Evolutionary conservation across 306 rosid species (phyloP).

Genomic region (Cicer cuneatum): DNA sequence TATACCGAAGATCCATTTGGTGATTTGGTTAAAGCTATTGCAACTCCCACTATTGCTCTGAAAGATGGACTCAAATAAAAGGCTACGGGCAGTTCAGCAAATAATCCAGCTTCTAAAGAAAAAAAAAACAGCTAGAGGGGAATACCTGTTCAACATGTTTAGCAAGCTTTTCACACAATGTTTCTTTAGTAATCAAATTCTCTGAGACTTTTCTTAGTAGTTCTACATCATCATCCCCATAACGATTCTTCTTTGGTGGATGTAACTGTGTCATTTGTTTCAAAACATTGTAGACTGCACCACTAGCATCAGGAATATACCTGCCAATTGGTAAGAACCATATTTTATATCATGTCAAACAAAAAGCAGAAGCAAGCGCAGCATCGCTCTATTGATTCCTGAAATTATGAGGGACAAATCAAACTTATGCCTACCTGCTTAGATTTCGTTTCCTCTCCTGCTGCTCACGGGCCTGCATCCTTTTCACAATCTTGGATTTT

Average conservation of each 20-base stretch:
- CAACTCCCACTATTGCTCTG: constrained; percentile 1
- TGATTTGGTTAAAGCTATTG: constrained; percentile 14
- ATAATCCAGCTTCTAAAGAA: not conserved
- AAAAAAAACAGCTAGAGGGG: constrained; percentile 23
- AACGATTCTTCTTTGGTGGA: constrained; percentile 72
- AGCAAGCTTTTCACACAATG: constrained; percentile 74
- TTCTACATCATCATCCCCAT: constrained; percentile 59
- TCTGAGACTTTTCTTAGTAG: constrained; percentile 67
- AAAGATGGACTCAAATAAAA: constrained; percentile 22
- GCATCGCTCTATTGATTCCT: constrained; percentile 29
- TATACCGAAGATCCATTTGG: constrained; percentile 24
- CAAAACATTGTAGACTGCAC: constrained; percentile 68
- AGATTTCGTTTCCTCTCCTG: constrained; percentile 94
- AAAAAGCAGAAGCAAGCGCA: constrained; percentile 20
- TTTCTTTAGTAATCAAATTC: constrained; percentile 72
- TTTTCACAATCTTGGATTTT: constrained; percentile 90
- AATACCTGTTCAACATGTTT: constrained; percentile 91
- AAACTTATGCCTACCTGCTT: constrained; percentile 60
- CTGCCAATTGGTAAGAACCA: constrained; percentile 57
- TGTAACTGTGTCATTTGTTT: constrained; percentile 64
- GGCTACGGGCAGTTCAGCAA: constrained; percentile 6
- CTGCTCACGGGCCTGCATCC: constrained; percentile 95
- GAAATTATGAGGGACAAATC: constrained; percentile 32
- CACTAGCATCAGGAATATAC: constrained; percentile 77
- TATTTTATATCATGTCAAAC: constrained; percentile 23